phyloP scores from a whole-genome alignment of 2,329 filamentous ascomycete species.

The Microdochium bolleyi region DNA sequence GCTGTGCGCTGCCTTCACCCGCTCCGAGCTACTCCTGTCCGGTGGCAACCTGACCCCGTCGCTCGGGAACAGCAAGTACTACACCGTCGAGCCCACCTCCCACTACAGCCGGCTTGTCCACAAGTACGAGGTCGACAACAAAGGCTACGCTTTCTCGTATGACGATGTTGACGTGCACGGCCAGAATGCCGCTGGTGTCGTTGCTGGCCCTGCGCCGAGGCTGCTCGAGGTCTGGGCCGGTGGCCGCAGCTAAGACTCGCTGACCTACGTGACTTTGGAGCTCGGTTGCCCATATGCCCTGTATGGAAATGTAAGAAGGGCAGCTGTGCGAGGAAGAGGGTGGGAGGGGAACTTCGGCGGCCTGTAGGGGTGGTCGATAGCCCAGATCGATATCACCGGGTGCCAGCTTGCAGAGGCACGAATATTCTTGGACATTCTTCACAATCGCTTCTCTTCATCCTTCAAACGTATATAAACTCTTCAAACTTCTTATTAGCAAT shows the following conservation, averaged over 20 bases:
- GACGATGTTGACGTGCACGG: conserved; percentile 43
- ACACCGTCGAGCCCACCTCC: conserved; percentile 13
- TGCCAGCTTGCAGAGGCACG: no score
- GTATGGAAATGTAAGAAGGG: background rate
- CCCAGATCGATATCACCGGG: no score
- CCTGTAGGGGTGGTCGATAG: no score
- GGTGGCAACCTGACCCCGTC: conserved; percentile 22
- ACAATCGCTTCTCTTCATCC: no score
- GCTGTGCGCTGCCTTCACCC: conserved; percentile 15
- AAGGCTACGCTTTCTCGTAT: conserved; percentile 46
- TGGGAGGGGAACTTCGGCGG: no score
- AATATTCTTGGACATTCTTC: no score
- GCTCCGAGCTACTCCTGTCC: conserved; percentile 16
- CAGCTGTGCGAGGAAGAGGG: background rate
- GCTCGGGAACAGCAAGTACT: conserved; percentile 15
- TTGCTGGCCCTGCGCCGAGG: background rate
- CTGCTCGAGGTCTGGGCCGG: background rate
- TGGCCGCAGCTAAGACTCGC: background rate
- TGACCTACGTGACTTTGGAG: background rate
- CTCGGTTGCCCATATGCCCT: background rate
- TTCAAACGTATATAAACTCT: no score
- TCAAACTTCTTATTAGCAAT: no score
- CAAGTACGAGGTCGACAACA: conserved; percentile 34
- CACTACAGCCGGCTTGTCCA: conserved; percentile 43
- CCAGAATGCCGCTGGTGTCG: conserved; percentile 16